Base-by-base conservation (phyloP, 2,329 filamentous ascomycete genomes). In the Arthroderma sp. region DNA sequence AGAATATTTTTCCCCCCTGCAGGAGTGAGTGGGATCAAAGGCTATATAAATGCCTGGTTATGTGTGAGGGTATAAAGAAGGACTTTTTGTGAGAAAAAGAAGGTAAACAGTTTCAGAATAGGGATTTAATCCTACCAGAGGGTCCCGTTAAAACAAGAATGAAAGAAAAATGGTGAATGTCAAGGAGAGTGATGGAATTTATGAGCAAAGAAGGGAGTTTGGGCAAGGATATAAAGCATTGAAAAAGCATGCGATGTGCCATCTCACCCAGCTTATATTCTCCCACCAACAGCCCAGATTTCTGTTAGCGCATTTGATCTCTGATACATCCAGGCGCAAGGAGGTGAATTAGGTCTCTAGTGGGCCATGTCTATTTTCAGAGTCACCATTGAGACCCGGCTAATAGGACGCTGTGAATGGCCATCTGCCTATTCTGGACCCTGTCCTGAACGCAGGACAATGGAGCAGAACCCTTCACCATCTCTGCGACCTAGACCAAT, bases 111-210 rank as follows among this genome's bases (percentile, higher is more conserved):
- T 33, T 31, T 33, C 47, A 51, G 47, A 51, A 33, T 17, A 31
- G 17, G 17, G 47, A 51, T n/a, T 51, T 6, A n/a, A 35, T 51
- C 47, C 47, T 51, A 25, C 47, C 47, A 51, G 47, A 51, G 47
- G 47, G 15, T 19, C 28, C 25, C 15, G n/a, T 17, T n/a, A 33
- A 25, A 31, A 17, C 13, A 51, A 33, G 47, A 49, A 25, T 15
- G n/a, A 15, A 13, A 9, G 9, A 13, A 47, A 47, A n/a, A 17
- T 28, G 23, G 25, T 49, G 44, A 31, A 49, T 31, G 0, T 49
- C 44, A 49, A 51, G 13, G 47, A 51, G 47, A 15, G 47, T 51
- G 28, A 49, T 38, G 35, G 47, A 51, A 31, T 19, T 43, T 21
- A 11, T 17, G 8, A 47, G 41, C 19, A 47, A 47, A 25, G 21